Percentiles rank a stretch among this genome's conserved stretches.
Evolutionary conservation across 1,284 basidiomycete genomes (phyloP).

Genomic region (Austroboletus niveus): DNA sequence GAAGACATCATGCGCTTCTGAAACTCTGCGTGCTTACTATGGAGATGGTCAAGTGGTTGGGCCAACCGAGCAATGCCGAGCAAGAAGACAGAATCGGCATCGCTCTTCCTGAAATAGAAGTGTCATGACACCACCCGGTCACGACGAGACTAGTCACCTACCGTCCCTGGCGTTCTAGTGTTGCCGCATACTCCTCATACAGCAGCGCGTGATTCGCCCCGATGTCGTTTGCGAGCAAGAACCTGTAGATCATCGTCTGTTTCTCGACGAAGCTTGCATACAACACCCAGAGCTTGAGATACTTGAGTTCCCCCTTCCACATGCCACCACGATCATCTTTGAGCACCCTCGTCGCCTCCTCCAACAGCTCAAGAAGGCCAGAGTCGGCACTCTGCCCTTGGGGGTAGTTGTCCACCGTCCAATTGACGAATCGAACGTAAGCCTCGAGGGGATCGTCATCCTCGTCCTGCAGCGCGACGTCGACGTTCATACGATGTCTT

Average conservation of each 20-base stretch:
- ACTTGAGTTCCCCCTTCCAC: constrained; percentile 72
- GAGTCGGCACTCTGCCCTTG: constrained; percentile 67
- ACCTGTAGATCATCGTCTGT: constrained; percentile 77
- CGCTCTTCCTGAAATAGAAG: constrained; percentile 58
- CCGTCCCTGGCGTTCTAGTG: constrained; percentile 75
- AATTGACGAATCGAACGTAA: constrained; percentile 62
- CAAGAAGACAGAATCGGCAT: constrained; percentile 85
- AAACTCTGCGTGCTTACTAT: constrained; percentile 75
- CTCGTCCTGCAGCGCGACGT: constrained; percentile 53
- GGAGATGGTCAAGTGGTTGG: constrained; percentile 72
- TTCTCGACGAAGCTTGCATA: constrained; percentile 82
- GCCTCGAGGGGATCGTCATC: constrained; percentile 56
- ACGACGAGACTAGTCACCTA: constrained; percentile 26
- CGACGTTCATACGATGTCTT: constrained; percentile 53
- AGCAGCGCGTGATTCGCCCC: constrained; percentile 79
- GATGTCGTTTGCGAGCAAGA: constrained; percentile 86
- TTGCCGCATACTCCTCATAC: constrained; percentile 89
- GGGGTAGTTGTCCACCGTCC: constrained; percentile 70
- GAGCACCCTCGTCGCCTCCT: constrained; percentile 77
- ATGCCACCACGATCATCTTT: constrained; percentile 64
- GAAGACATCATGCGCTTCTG: constrained; percentile 75
- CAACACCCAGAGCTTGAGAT: constrained; percentile 90
- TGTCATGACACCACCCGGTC: neutral
- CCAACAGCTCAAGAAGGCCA: constrained; percentile 78
- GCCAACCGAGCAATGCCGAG: constrained; percentile 84